Conservation (phyloP, 495 filamentous ascomycete genomes). For the Penicillium macrosclerotiorum region DNA sequence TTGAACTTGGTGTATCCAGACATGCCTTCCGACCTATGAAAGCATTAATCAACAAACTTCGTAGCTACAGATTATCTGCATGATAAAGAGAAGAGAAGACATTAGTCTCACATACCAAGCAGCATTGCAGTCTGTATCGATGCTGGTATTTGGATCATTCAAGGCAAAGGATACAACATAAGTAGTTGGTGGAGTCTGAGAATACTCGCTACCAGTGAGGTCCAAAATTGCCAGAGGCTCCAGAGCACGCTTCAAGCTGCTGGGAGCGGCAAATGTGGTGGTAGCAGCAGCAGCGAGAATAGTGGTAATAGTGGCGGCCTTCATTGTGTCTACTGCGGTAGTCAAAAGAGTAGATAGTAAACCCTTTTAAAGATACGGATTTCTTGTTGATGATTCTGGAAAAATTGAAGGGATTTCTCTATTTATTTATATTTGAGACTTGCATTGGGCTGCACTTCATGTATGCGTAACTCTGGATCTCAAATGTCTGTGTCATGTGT, state of each 20-base stretch:
- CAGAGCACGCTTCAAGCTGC: constrained; percentile 4
- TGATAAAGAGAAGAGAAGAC: not conserved
- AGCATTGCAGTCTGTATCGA: constrained; percentile 8
- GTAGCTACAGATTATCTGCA: not conserved
- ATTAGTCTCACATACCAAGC: constrained; percentile 11
- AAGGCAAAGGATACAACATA: constrained; percentile 7
- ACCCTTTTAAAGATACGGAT: too few relatives aligned
- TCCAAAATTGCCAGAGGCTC: constrained; percentile 8
- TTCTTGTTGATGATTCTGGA: too few relatives aligned
- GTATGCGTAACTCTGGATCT: too few relatives aligned
- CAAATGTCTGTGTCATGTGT: too few relatives aligned
- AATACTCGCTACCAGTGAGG: constrained; percentile 8
- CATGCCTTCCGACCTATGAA: constrained; percentile 11
- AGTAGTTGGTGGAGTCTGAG: constrained; percentile 5
- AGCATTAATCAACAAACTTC: not conserved
- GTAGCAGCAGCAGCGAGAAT: constrained; percentile 15
- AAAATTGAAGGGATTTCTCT: too few relatives aligned
- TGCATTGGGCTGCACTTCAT: too few relatives aligned
- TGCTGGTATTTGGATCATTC: constrained; percentile 17
- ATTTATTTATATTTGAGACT: too few relatives aligned
- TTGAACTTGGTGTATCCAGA: constrained; percentile 9
- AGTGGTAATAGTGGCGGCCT: constrained; percentile 10
- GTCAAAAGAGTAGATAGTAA: too few relatives aligned
- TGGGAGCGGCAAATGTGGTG: constrained; percentile 9
- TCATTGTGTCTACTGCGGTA: too few relatives aligned